Evolutionary conservation across 2,329 filamentous ascomycete genomes (phyloP).

Genomic region (Diaporthe destruens): DNA sequence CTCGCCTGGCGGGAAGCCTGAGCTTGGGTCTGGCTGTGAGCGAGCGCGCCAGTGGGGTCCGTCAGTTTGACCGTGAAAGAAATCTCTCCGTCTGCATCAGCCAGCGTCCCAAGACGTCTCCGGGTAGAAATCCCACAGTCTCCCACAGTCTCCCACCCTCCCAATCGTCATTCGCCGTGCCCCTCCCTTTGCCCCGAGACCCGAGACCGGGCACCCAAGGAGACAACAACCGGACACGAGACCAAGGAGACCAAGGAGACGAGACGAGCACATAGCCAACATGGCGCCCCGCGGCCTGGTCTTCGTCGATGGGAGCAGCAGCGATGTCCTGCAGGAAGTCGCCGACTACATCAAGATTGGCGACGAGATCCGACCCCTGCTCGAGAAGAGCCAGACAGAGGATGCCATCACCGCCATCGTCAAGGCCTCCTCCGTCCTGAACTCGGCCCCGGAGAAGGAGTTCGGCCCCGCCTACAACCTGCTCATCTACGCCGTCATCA

Average conservation of each 20-base stretch:
- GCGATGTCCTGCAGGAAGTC: constrained; percentile 94
- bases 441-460: constrained; percentile 93
- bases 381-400: constrained; percentile 82
- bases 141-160: constrained; percentile 24
- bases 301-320: constrained; percentile 91
- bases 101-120: constrained; percentile 28
- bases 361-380: constrained; percentile 80
- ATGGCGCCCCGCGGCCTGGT: constrained; percentile 70
- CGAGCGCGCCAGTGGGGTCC: constrained; percentile 40
- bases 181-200: not conserved
- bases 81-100: constrained; percentile 39
- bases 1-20: not conserved
- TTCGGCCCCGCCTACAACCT: constrained; percentile 97
- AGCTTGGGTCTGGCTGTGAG: constrained; percentile 28
- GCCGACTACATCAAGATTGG: constrained; percentile 91
- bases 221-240: not conserved
- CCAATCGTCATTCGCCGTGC: constrained; percentile 10
- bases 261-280: constrained; percentile 39
- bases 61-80: constrained; percentile 34
- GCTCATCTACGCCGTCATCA: constrained; percentile 88
- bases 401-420: constrained; percentile 92
- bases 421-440: constrained; percentile 80
- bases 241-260: too few relatives aligned
- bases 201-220: not conserved
- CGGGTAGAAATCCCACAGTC: constrained; percentile 41